Percentiles rank a stretch among this genome's conserved stretches.
phyloP scores from a whole-genome alignment of 495 filamentous ascomycete species.

The Jackrogersella minutella region DNA sequence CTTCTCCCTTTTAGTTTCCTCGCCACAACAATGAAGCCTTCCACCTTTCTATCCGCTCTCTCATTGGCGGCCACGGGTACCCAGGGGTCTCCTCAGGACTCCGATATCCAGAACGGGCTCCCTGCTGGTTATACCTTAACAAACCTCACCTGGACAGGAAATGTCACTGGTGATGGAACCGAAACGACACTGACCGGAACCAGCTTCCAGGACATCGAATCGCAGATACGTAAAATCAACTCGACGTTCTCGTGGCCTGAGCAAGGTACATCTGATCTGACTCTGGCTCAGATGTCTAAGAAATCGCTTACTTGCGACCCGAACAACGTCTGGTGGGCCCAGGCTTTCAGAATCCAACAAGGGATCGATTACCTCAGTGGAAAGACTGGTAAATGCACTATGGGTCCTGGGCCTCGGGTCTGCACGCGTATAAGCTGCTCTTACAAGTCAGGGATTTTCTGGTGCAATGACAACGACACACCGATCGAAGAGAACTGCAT shows the following conservation, averaged over 20 bases:
- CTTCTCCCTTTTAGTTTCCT: background rate
- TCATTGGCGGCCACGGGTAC: background rate
- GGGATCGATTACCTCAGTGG: slow-evolving; percentile 39
- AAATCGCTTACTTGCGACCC: slow-evolving; percentile 11
- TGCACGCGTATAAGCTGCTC: slow-evolving; percentile 43
- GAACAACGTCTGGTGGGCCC: slow-evolving; percentile 27
- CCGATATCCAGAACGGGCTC: background rate
- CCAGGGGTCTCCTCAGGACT: background rate
- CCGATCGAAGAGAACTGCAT: slow-evolving; percentile 18
- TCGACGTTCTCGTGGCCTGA: slow-evolving; percentile 18
- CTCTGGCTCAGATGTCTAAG: background rate
- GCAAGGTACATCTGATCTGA: too few species aligned
- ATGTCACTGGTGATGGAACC: slow-evolving; percentile 6
- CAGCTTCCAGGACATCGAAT: slow-evolving; percentile 22
- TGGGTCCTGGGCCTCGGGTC: slow-evolving; percentile 33
- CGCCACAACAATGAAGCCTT: slow-evolving; percentile 7
- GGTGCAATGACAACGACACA: slow-evolving; percentile 43
- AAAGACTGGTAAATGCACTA: slow-evolving; percentile 9
- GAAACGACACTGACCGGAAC: slow-evolving; percentile 14
- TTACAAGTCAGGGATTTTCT: slow-evolving; percentile 36
- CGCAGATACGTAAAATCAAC: slow-evolving; percentile 18
- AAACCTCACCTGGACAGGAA: slow-evolving; percentile 27
- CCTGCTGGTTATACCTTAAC: slow-evolving; percentile 4
- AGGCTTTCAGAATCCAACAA: slow-evolving; percentile 23
- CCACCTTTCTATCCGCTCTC: background rate